Conservation (phyloP, 164 flowering plant species). For the Vitis cinerea region DNA sequence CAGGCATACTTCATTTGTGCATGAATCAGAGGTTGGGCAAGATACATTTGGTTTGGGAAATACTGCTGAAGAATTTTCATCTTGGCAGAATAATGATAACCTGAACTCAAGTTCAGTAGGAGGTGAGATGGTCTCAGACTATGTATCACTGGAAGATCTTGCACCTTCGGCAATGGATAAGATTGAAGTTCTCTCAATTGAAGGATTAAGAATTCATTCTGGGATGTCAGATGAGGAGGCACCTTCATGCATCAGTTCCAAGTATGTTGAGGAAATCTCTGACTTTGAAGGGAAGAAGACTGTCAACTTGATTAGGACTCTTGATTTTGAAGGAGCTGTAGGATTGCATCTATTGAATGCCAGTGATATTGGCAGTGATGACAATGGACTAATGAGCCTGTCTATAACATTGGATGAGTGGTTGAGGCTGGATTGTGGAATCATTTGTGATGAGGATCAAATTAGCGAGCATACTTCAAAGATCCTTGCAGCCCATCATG, state of each 20-base stretch:
- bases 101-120: background rate
- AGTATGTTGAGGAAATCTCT: background rate
- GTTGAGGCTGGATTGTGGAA: slow-evolving; percentile 41
- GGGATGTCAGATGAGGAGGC: slow-evolving; percentile 33
- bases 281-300: slow-evolving; percentile 4
- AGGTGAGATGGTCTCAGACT: slow-evolving; percentile 11
- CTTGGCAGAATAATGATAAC: background rate
- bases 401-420: slow-evolving; percentile 51
- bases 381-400: slow-evolving; percentile 27
- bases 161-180: slow-evolving; percentile 31
- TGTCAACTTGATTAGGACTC: slow-evolving; percentile 1
- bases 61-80: slow-evolving; percentile 9
- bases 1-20: slow-evolving; percentile 16
- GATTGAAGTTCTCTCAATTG: slow-evolving; percentile 37
- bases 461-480: slow-evolving; percentile 16
- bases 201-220: slow-evolving; percentile 47
- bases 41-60: background rate
- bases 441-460: slow-evolving; percentile 25
- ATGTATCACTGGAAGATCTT: slow-evolving; percentile 27
- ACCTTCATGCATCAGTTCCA: slow-evolving; percentile 34
- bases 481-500: slow-evolving; percentile 41
- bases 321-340: slow-evolving; percentile 15
- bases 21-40: slow-evolving; percentile 2
- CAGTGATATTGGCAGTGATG: slow-evolving; percentile 7
- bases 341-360: slow-evolving; percentile 11